Evolutionary conservation across 208 protist species (phyloP), one percentile per base, ranked within the genome.

Genomic region (Crithidia expoeki): DNA sequence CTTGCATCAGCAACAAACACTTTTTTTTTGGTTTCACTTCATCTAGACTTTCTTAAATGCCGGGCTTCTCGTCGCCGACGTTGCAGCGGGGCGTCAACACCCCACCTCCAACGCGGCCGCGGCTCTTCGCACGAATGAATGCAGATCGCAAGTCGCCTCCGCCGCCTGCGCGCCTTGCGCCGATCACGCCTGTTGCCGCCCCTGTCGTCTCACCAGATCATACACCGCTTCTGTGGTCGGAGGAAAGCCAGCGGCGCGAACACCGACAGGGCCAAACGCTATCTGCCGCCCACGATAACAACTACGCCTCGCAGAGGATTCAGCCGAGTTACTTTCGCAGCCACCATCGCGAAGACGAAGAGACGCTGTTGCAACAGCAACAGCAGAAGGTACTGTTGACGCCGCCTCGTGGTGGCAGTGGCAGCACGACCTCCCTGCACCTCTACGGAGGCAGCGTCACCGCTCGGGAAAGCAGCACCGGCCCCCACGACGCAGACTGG

Each of bases 101-200:
- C 1, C 64, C 65, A 27, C 63, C 57, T 2, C 72, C 71, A 4
- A 46, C 68, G 32, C 72, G 64, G 1, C 72, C 72, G 21, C 72
- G 64, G 6, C 64, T 77, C 23, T 72, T 77, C 27, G 30, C 64
- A 25, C 64, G 64, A 11, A 34, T 50, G 10, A 50, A 27, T 1
- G 58, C 52, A 10, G 58, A 57, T 6, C 57, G 56, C 40, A 50
- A 32, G 38, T 70, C 72, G 2, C 64, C 72, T 16, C 38, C 72
- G 21, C 72, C 72, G 2, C 72, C 72, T 5, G 64, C 64, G 11
- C 72, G 72, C 34, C 55, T 81, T 23, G 64, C 70, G 9, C 70
- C 76, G 1, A 32, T 75, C 53, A 42, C 49, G 44, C 21, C 51
- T 14, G 10, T 55, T 27, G 19, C 21, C 42, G 25, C 32, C 53